These are phyloP conservation scores for Taiozyma sp. DNA, from an alignment of 1,139 yeast species.

Conservation along the genomic window DNA sequence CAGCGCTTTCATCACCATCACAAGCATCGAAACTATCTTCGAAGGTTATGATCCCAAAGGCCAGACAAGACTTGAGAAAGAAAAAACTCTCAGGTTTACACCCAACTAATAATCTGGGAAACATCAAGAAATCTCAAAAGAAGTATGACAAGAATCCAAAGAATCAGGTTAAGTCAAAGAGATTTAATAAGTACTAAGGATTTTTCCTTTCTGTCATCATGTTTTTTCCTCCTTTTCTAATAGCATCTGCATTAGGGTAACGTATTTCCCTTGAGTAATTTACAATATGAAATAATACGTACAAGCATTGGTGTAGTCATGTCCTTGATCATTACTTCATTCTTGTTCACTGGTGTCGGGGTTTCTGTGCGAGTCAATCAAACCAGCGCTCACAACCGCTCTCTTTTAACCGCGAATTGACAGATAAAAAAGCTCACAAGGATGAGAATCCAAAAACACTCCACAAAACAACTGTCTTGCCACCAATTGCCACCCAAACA, in stretches of 20 bases:
- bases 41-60: neutral
- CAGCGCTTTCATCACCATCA: conserved; percentile 1
- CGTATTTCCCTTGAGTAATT: neutral
- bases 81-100: conserved; percentile 11
- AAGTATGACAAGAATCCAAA: conserved; percentile 17
- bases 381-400: neutral
- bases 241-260: neutral
- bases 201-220: neutral
- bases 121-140: conserved; percentile 15
- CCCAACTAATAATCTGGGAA: conserved; percentile 22
- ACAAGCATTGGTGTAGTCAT: no score
- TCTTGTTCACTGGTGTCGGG: no score
- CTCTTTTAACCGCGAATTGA: neutral
- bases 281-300: neutral
- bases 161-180: conserved; percentile 10
- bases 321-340: no score
- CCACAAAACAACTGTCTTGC: neutral
- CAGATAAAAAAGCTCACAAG: neutral
- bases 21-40: neutral
- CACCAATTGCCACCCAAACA: neutral
- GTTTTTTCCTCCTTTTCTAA: neutral
- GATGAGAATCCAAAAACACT: neutral
- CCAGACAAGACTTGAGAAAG: conserved; percentile 8
- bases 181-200: conserved; percentile 17
- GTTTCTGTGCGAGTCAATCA: no score